Conservation (phyloP, 306 rosid species). For the Vigna unguiculata region DNA sequence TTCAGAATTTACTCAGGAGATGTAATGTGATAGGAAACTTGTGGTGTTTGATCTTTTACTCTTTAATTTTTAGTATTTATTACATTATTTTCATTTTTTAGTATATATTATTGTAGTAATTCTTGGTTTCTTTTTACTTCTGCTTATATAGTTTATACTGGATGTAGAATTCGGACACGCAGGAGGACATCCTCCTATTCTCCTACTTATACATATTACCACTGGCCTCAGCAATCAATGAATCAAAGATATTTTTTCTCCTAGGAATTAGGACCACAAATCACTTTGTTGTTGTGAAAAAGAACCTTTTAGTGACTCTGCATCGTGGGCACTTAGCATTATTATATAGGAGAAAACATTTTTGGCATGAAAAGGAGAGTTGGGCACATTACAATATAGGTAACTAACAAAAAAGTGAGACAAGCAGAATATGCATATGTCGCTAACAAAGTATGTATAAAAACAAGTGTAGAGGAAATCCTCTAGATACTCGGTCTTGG, state of each 20-base stretch:
- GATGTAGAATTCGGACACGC: conserved; percentile 10
- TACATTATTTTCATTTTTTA: conserved; percentile 3
- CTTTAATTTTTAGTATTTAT: conserved; percentile 1
- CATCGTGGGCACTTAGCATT: conserved; percentile 37
- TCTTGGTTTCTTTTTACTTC: background rate
- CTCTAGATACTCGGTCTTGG: conserved; percentile 10
- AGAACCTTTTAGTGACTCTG: conserved; percentile 42
- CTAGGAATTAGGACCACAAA: conserved; percentile 43
- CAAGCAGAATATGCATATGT: conserved; percentile 18
- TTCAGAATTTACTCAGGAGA: conserved; percentile 20
- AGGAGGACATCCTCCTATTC: conserved; percentile 2
- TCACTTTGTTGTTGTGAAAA: conserved; percentile 40
- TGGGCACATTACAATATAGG: conserved; percentile 7
- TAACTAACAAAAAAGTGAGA: conserved; percentile 15
- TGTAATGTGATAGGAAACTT: conserved; percentile 19
- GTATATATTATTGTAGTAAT: background rate
- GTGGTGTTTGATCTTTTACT: conserved; percentile 34
- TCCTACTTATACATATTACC: conserved; percentile 1
- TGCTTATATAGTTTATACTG: background rate
- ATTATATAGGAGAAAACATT: conserved; percentile 30
- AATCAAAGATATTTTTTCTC: conserved; percentile 12
- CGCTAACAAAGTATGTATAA: background rate
- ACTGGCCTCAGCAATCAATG: conserved; percentile 40
- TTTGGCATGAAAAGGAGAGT: conserved; percentile 23
- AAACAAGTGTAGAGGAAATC: conserved; percentile 17